Evolutionary conservation across 768 basidiomycete genomes (phyloP), one percentile per base, ranked within the genome.

Genomic region (Leccinum disarticulatum): DNA sequence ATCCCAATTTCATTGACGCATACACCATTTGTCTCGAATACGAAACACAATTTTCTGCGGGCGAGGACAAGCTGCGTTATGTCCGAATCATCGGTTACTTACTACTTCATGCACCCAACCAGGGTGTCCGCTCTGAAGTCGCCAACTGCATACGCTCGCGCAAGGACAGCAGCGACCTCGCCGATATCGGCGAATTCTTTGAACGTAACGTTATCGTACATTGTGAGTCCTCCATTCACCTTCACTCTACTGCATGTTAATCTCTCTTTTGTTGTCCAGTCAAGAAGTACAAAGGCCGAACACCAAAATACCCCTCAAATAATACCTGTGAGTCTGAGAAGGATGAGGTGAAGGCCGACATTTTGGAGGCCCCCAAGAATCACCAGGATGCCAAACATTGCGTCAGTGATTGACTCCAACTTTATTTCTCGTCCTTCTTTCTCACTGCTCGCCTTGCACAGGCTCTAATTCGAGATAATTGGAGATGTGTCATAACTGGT

Each of bases 401-500:
- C 2, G 61, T 64, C 15, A 43, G 54, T 57, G 30, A 33, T 57
- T n/a, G 28, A 35, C 4, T 6, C 13, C 25, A 41, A 28, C 52
- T 31, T 27, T 53, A 47, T 55, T 47, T 11, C 28, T 52, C 17
- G 6, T 8, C 14, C 28, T 13, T n/a, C 41, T 43, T 48, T 55
- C 50, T 57, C 36, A 49, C 17, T 38, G 36, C n/a, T 38, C 14
- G 2, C 47, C 31, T 62, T 54, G 11, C 31, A 55, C 22, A 76
- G 77, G 75, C 78, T 51, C 66, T 77, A 19, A 55, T 72, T 47
- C 73, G 77, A 31, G 77, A 79, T 58, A 68, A 64, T 5, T 75
- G 60, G 64, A 71, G 66, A 50, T 79, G 77, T 57, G 62, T 75
- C 10, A 59, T 77, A 7, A 70, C 72, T 13, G 71, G 69, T 52